Conservation (phyloP, 495 filamentous ascomycete genomes). For the Aspergillus biplanus region DNA sequence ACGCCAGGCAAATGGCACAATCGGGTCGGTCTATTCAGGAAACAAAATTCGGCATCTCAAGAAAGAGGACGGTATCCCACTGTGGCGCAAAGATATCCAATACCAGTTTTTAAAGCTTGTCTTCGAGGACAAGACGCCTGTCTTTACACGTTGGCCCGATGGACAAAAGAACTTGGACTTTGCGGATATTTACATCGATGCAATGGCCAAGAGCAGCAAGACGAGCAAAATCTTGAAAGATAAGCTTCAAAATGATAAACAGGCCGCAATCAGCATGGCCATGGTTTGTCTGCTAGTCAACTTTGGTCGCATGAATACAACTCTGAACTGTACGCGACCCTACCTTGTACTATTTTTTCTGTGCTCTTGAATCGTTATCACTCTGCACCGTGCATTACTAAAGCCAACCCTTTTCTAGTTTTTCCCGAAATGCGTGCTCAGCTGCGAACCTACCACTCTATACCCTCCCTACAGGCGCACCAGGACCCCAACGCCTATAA, state of each 20-base stretch:
- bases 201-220: conserved; percentile 98
- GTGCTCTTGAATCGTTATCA: not conserved
- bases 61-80: conserved; percentile 94
- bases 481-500: conserved; percentile 97
- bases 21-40: conserved; percentile 76
- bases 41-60: conserved; percentile 95
- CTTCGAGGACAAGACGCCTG: conserved; percentile 82
- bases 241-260: conserved; percentile 90
- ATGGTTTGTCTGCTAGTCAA: conserved; percentile 99
- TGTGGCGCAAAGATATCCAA: conserved; percentile 98
- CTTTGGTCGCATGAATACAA: conserved; percentile 98
- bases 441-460: conserved; percentile 96
- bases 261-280: conserved; percentile 94
- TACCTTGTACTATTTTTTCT: conserved; percentile 14
- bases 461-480: conserved; percentile 91
- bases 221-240: conserved; percentile 98
- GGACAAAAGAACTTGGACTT: conserved; percentile 77
- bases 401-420: conserved; percentile 58
- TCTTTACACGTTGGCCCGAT: conserved; percentile 85
- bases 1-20: conserved; percentile 67
- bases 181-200: conserved; percentile 95
- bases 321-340: conserved; percentile 78
- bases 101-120: conserved; percentile 91
- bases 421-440: conserved; percentile 99
- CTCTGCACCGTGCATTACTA: not conserved